Base-by-base conservation (phyloP, 257 asterid species). In the Leonotis leonurus region DNA sequence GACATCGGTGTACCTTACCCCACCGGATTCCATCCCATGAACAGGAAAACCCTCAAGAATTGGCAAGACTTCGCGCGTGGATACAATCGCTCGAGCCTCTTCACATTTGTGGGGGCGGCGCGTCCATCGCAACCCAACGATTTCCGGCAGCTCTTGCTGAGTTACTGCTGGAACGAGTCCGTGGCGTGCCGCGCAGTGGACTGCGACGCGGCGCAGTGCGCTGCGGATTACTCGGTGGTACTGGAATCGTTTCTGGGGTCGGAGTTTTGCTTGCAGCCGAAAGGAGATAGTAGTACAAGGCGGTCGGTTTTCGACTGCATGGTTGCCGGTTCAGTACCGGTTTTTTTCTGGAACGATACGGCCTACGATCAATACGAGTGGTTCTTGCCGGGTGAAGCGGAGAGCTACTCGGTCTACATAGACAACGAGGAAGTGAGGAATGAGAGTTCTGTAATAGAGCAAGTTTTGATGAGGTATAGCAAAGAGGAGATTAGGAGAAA, bases 1-100 rank as follows among this genome's bases (percentile, higher is more conserved):
- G 83, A 81, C 1, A 65, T 80, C 21, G 41, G 75, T 55, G 77
- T 74, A 6, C 86, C 83, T 8, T 77, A 75, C 69, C 86, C 83
- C 37, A 77, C 77, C 0, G 81, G 79, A 45, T 80, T 80, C 67
- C 86, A 80, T 43, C 81, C 86, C 25, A n/a, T 26, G 21, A 13
- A 52, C 72, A 0, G 6, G 1, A 10, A 36, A 1, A 56, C 12
- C 14, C 56, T 75, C 7, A 12, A 4, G 3, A 22, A 68, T 8
- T 78, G 81, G 84, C 74, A 68, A 21, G 11, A 30, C 5, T 71
- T 68, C 57, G 74, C 37, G 32, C 66, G 70, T 1, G 30, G 18
- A 8, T 48, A 30, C 43, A 56, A 22, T 1, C 63, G 81, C 3
- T 33, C 61, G 21, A 67, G 52, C 41, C 62, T 78, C 12, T 75